A percentile compares a stretch with the other conserved stretches of the same genome.
Conservation (phyloP, 768 basidiomycete species). For the Lactarius hengduanensis region DNA sequence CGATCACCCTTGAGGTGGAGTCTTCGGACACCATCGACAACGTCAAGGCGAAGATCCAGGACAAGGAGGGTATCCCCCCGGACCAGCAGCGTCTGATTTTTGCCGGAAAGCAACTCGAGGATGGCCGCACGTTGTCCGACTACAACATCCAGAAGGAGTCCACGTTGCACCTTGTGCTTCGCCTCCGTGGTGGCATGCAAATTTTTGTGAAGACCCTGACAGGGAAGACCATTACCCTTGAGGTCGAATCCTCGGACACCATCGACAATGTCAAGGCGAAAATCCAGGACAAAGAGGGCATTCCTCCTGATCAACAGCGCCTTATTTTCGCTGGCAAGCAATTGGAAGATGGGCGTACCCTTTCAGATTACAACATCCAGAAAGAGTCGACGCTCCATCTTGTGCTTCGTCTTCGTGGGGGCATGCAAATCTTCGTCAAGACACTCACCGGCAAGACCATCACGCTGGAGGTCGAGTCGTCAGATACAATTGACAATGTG, state of each 20-base stretch:
- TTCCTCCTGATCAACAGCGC: slow-evolving; percentile 85
- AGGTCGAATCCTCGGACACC: slow-evolving; percentile 84
- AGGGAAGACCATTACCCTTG: slow-evolving; percentile 90
- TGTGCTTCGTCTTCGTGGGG: slow-evolving; percentile 83
- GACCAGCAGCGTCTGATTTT: slow-evolving; percentile 97
- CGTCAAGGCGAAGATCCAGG: slow-evolving; percentile 81
- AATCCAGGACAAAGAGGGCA: slow-evolving; percentile 93
- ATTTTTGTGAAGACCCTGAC: slow-evolving; percentile 83
- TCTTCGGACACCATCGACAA: slow-evolving; percentile 76
- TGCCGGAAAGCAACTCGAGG: slow-evolving; percentile 93
- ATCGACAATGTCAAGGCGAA: slow-evolving; percentile 89
- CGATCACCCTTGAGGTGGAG: slow-evolving; percentile 85
- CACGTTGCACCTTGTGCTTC: slow-evolving; percentile 85
- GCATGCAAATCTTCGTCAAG: slow-evolving; percentile 92
- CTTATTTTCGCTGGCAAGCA: slow-evolving; percentile 94
- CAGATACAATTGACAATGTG: slow-evolving; percentile 91
- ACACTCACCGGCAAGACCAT: slow-evolving; percentile 90
- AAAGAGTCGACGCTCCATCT: slow-evolving; percentile 83
- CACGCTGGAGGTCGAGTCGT: slow-evolving; percentile 89
- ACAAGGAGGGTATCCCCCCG: slow-evolving; percentile 84
- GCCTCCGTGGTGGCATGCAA: slow-evolving; percentile 90
- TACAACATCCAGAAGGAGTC: slow-evolving; percentile 97
- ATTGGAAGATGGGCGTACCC: slow-evolving; percentile 85
- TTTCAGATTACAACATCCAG: slow-evolving; percentile 90
- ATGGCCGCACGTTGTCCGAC: slow-evolving; percentile 85